Base-by-base conservation (phyloP, 2,329 filamentous ascomycete genomes). In the Neonectria faginata region DNA sequence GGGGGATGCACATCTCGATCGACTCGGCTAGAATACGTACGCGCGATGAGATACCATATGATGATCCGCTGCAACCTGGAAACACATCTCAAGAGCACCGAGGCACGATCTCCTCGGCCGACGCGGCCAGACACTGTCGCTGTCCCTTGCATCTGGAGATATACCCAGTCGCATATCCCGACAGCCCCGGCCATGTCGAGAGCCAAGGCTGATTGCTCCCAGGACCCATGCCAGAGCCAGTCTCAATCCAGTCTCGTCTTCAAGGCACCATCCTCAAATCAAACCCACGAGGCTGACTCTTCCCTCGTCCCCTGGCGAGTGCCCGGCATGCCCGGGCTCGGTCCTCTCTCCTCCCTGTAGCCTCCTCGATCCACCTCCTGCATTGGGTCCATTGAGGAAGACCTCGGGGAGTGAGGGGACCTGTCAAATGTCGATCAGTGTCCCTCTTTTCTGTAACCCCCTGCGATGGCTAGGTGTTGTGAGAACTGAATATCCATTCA, bases 401-500 rank as follows among this genome's bases (percentile, higher is more conserved):
- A 22, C 47, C 48, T 48, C 60, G 55, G 50, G 60, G 22, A 33
- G 16, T 33, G 41, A 57, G 54, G 41, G 55, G 50, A 55, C 33
- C 61, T 64, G 61, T 64, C 56, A 64, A 51, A 56, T 64, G 56
- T 55, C 61, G 55, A 64, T 64, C 56, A 56, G 18, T 48, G 50
- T 55, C 59, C 42, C 55, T 50, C 20, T 41, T 12, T 25, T 31
- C 25, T 20, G 27, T n/a, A 20, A 14, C 36, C 42, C 55, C 18
- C 47, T 42, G 31, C 29, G 33, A 33, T 48, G 16, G 18, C 25
- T 33, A 36, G 60, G 48, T 45, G 33, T 20, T 25, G 16, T 52
- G 20, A n/a, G 20, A 20, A 20, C 39, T 12, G 36, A 5, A 62
- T 52, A 52, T 45, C 60, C 31, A 36, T 54, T 18, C 57, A 36